These are phyloP conservation scores for Austroboletus novae-zelandiae DNA, from an alignment of 1,284 basidiomycete genomes.

Conservation along the genomic window DNA sequence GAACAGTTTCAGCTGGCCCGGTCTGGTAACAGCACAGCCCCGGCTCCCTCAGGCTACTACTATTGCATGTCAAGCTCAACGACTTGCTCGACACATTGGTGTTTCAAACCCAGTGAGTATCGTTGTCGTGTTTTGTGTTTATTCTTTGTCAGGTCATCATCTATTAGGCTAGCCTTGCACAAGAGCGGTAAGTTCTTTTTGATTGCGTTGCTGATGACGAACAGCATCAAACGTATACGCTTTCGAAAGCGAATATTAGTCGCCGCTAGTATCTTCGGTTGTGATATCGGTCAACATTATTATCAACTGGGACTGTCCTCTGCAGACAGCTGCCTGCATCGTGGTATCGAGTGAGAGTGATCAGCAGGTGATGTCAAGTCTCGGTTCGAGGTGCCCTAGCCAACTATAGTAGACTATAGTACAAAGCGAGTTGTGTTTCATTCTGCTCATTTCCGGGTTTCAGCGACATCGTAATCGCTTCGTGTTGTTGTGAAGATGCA, in stretches of 20 bases:
- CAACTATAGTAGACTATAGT: constrained; percentile 69
- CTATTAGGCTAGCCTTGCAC: constrained; percentile 92
- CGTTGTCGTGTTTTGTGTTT: no score
- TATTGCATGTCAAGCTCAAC: no score
- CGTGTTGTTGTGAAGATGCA: constrained; percentile 20
- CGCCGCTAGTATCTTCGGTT: constrained; percentile 95
- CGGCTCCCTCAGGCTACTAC: no score
- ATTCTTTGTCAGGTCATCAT: constrained; percentile 94
- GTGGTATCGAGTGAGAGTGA: constrained; percentile 93
- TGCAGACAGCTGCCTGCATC: constrained; percentile 97
- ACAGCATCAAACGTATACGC: constrained; percentile 93
- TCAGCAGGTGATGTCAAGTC: constrained; percentile 86
- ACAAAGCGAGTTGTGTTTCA: neutral
- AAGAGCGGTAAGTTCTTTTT: constrained; percentile 77
- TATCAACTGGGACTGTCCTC: constrained; percentile 93
- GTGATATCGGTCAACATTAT: constrained; percentile 97
- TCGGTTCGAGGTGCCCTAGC: constrained; percentile 91
- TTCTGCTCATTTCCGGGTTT: neutral
- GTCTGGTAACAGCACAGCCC: no score
- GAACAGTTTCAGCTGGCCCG: no score
- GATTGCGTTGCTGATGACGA: constrained; percentile 4
- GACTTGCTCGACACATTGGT: no score
- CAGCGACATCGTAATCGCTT: constrained; percentile 31
- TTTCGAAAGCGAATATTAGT: constrained; percentile 98
- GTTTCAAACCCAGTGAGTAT: no score